These are phyloP conservation scores for Neurospora cerealis DNA, from an alignment of 495 filamentous ascomycete genomes.

Conservation along the genomic window DNA sequence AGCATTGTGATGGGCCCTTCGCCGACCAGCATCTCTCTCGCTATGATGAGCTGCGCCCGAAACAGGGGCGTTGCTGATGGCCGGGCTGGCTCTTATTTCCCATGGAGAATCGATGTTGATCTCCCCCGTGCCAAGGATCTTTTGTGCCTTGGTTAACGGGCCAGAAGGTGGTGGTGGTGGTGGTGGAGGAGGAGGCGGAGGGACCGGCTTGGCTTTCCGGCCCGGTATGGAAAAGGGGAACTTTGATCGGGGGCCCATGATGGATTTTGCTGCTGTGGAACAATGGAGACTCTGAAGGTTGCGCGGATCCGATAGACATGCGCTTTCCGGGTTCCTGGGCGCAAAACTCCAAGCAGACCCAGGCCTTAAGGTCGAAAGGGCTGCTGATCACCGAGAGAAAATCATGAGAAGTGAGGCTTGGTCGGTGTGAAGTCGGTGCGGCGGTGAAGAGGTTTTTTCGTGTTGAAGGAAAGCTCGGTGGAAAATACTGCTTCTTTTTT, in stretches of 20 bases:
- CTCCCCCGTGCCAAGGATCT: slow-evolving; percentile 31
- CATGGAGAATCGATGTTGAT: slow-evolving; percentile 25
- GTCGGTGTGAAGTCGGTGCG: background rate
- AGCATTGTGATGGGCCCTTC: slow-evolving; percentile 4
- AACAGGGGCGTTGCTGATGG: slow-evolving; percentile 37
- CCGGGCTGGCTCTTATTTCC: slow-evolving; percentile 35
- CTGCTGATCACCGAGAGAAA: slow-evolving; percentile 7
- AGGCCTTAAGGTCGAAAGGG: slow-evolving; percentile 1
- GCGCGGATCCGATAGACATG: background rate
- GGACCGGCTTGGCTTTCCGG: slow-evolving; percentile 27
- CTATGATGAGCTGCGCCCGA: slow-evolving; percentile 32
- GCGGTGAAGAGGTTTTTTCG: background rate
- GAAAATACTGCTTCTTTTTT: background rate
- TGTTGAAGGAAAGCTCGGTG: background rate
- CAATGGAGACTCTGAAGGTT: background rate
- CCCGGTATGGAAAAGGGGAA: slow-evolving; percentile 45
- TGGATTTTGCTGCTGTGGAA: slow-evolving; percentile 1
- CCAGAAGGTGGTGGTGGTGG: background rate
- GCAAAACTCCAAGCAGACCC: slow-evolving; percentile 1
- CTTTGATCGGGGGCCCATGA: slow-evolving; percentile 41
- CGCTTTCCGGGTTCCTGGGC: background rate
- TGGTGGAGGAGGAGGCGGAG: slow-evolving; percentile 6
- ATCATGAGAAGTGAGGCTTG: slow-evolving; percentile 4
- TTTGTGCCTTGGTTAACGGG: slow-evolving; percentile 35
- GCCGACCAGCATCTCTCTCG: slow-evolving; percentile 9